Evolutionary conservation across 2,329 filamentous ascomycete species (phyloP), one percentile per base, ranked within the genome.

Genomic region (Cladorrhinum sp.): DNA sequence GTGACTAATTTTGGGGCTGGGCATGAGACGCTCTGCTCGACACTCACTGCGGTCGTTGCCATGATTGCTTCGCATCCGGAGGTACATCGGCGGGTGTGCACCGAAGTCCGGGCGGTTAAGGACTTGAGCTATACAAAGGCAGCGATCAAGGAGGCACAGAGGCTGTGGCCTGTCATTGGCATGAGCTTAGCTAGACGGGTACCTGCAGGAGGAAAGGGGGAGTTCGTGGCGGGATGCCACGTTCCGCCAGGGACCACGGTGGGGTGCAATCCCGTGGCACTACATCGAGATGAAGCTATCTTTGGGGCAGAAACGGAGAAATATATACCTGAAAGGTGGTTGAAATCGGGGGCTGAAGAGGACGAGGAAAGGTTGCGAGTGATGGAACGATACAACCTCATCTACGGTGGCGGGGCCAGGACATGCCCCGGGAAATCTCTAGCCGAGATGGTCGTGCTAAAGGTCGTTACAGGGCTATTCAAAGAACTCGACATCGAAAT

Each of bases 1-100:
- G 73, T 82, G 2, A 83, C 81, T 1, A 84, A 84, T 63, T 83
- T 84, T 64, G 81, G 81, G 10, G 81, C 81, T 1, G 81, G 81
- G 0, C 81, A 84, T 61, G 81, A 84, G 65, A 84, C 81, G 0
- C 75, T 82, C 72, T 79, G 79, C 10, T 81, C 81, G 1, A 81
- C 81, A 0, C 66, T 84, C 6, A 83, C 80, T 0, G 77, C 81
- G 2, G 71, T 76, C 22, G 67, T 85, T 51, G 72, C 78, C 51
- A 76, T 81, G 74, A 72, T 84, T 23, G 79, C 75, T 1, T 74
- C 75, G 0, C 73, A 79, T 27, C 41, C 65, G 0, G 64, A 68
- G 0, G 69, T 75, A 0, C 76, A 78, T 48, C 23, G 59, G 1
- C 69, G 64, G 2, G 71, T 79, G 0, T 60, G 65, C 0, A 62